A percentile compares a stretch with the other conserved stretches of the same genome.
Conservation (phyloP, 139 green algal genomes). For the Chlorella sp. region DNA sequence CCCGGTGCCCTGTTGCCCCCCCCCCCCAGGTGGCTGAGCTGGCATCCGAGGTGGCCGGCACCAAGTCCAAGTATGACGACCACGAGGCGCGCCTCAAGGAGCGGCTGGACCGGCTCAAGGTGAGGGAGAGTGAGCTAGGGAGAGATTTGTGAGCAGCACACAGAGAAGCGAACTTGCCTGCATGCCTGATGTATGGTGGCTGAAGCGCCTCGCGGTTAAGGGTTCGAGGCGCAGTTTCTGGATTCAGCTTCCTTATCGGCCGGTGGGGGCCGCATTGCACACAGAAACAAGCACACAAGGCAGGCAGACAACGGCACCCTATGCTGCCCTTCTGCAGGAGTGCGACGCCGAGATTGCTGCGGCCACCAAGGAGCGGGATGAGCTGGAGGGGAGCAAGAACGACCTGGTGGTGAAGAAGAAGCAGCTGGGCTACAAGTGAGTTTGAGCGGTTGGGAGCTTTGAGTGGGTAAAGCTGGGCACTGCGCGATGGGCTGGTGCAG, state of each 20-base stretch:
- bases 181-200: no score
- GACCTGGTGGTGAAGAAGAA: constrained; percentile 60
- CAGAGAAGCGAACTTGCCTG: no score
- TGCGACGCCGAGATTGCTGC: constrained; percentile 82
- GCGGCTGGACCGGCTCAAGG: constrained; percentile 35
- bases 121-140: no score
- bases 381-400: constrained; percentile 28
- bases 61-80: constrained; percentile 51
- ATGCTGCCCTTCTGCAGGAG: constrained; percentile 58
- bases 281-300: no score
- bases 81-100: constrained; percentile 56
- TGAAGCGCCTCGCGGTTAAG: no score
- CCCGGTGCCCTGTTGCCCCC: no score
- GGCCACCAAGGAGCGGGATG: constrained; percentile 51
- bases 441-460: neutral
- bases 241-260: no score
- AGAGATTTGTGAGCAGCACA: no score
- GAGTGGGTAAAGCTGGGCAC: neutral
- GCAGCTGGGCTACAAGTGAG: constrained; percentile 61
- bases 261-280: no score
- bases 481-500: neutral
- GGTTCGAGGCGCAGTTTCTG: no score
- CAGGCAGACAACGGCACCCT: no score
- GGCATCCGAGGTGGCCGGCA: constrained; percentile 35
- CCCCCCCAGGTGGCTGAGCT: constrained; percentile 48